These are phyloP conservation scores for Metarhizium rileyi DNA, from an alignment of 2,329 filamentous ascomycete genomes.

Conservation along the genomic window DNA sequence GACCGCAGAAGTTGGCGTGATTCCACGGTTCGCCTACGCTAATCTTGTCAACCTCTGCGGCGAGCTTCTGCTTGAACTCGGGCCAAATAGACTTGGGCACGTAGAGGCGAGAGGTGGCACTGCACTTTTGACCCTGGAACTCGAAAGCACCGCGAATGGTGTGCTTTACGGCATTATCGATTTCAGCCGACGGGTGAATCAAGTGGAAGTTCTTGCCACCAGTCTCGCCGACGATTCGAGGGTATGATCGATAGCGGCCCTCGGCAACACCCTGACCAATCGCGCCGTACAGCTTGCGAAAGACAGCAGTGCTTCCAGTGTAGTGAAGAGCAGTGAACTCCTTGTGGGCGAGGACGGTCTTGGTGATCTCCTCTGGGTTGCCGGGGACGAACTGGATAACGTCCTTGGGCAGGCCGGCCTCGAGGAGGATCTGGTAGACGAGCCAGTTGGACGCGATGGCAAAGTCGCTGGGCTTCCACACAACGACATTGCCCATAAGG, in stretches of 20 bases:
- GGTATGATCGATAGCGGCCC: slow-evolving; percentile 75
- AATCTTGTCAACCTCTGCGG: slow-evolving; percentile 59
- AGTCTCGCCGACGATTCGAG: slow-evolving; percentile 81
- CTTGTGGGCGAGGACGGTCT: slow-evolving; percentile 62
- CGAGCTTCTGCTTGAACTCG: slow-evolving; percentile 56
- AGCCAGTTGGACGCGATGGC: slow-evolving; percentile 89
- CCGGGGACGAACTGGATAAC: slow-evolving; percentile 94
- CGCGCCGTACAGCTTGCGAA: slow-evolving; percentile 78
- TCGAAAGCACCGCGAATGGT: slow-evolving; percentile 83
- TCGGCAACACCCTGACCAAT: slow-evolving; percentile 75
- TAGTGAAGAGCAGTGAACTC: slow-evolving; percentile 90
- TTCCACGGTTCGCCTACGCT: slow-evolving; percentile 60
- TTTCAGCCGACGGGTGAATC: slow-evolving; percentile 65
- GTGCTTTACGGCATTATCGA: slow-evolving; percentile 70
- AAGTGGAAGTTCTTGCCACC: slow-evolving; percentile 93
- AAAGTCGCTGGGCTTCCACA: slow-evolving; percentile 93
- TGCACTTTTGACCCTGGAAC: slow-evolving; percentile 88
- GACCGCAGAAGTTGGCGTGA: slow-evolving; percentile 73
- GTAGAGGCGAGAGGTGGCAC: slow-evolving; percentile 72
- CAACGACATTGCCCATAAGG: slow-evolving; percentile 84
- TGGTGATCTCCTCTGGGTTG: slow-evolving; percentile 75
- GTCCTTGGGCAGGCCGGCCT: slow-evolving; percentile 79
- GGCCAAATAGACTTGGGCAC: slow-evolving; percentile 67
- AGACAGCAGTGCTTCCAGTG: slow-evolving; percentile 86
- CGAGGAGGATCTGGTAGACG: slow-evolving; percentile 79